These are phyloP conservation scores for Boletus rufocinnamomeus DNA, from an alignment of 768 basidiomycete genomes.

Conservation along the genomic window DNA sequence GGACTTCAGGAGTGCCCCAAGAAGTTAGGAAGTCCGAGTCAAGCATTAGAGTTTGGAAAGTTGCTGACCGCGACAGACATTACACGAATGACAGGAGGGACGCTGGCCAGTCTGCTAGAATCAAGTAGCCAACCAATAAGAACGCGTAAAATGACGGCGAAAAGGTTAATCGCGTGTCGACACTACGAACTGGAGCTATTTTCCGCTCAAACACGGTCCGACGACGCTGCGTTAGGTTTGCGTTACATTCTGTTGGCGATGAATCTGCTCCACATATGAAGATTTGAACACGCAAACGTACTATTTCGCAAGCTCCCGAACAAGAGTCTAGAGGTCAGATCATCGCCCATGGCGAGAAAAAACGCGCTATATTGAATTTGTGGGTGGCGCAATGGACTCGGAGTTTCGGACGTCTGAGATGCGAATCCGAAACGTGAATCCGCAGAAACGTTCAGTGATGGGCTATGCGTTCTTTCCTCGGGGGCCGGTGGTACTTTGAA, in stretches of 20 bases:
- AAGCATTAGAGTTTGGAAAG: no score
- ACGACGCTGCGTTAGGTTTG: neutral
- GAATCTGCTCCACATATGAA: neutral
- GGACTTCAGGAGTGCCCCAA: no score
- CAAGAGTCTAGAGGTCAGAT: neutral
- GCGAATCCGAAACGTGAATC: neutral
- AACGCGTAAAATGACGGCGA: no score
- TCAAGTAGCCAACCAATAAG: no score
- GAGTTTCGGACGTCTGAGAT: neutral
- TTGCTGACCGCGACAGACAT: no score
- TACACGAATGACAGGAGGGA: no score
- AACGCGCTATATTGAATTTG: neutral
- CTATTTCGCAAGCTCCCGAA: neutral
- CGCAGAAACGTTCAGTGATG: neutral
- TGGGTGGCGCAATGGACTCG: neutral
- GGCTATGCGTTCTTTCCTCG: neutral
- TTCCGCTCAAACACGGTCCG: constrained; percentile 1
- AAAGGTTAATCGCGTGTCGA: neutral
- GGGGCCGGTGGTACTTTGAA: neutral
- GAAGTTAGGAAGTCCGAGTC: no score
- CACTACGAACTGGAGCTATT: neutral
- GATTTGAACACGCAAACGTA: neutral
- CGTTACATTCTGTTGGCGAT: neutral
- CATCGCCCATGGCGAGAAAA: neutral
- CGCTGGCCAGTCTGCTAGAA: no score